phyloP scores from a whole-genome alignment of 352 stramenopile species.

The Peronospora farinosa region DNA sequence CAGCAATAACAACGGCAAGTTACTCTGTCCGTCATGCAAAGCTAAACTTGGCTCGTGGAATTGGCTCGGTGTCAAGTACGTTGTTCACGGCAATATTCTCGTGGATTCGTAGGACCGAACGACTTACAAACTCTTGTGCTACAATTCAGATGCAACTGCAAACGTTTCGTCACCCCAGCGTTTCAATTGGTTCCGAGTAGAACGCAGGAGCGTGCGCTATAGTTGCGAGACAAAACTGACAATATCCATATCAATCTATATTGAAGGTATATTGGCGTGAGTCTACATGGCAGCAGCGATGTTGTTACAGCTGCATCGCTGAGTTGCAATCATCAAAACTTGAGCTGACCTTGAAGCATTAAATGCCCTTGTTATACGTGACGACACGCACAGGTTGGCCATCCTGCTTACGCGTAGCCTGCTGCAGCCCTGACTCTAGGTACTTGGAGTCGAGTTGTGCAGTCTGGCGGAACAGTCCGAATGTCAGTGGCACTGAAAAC shows the following conservation, averaged over 20 bases:
- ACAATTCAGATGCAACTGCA: constrained; percentile 48
- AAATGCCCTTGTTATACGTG: constrained; percentile 82
- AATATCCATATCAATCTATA: neutral
- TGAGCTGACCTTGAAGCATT: neutral
- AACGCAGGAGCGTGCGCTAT: constrained; percentile 32
- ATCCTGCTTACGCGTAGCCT: constrained; percentile 33
- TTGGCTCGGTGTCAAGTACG: constrained; percentile 73
- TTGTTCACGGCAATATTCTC: constrained; percentile 1
- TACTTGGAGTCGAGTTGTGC: constrained; percentile 56
- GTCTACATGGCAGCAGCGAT: neutral
- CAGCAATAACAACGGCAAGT: constrained; percentile 45
- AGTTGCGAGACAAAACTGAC: neutral
- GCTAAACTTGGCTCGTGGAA: constrained; percentile 73
- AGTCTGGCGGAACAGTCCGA: constrained; percentile 80
- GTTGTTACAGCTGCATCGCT: neutral
- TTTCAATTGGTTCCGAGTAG: constrained; percentile 59
- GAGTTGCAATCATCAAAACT: neutral
- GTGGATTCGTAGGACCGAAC: neutral
- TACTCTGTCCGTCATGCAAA: constrained; percentile 58
- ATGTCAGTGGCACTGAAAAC: constrained; percentile 80
- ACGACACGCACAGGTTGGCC: constrained; percentile 52
- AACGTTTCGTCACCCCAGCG: constrained; percentile 42
- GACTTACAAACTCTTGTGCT: constrained; percentile 1
- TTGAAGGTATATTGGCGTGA: neutral
- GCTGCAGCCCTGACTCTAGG: constrained; percentile 57